Base-by-base conservation (phyloP, 805 yeast species). In the Pichia cephalocereana region DNA sequence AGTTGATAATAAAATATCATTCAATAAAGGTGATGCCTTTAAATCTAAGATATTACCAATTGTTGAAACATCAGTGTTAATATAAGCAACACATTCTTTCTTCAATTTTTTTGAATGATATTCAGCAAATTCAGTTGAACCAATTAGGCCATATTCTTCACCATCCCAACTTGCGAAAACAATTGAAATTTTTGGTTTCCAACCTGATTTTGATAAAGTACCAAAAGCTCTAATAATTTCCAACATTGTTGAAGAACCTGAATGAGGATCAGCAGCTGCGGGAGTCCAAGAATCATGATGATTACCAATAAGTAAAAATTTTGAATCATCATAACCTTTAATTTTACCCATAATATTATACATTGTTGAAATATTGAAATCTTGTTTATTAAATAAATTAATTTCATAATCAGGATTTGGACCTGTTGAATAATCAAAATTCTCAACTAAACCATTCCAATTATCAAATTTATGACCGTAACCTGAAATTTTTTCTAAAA, bases 241-340 rank as follows among this genome's bases (percentile, higher is more conserved):
- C 40, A 84, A 62, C 53, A 82, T 52, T 0, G 72, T 77, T 1
- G 89, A 82, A 17, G 85, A 74, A 1, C 91, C 91, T 28, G 83
- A 74, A 62, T 84, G 84, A 31, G 93, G 90, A 64, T 85, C 93
- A 27, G 79, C 82, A 1, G 90, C 89, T 15, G 87, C 87, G 49
- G 80, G 77, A 49, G 81, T 75, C 93, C 91, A 86, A 3, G 90
- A 81, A 60, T 85, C 93, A 47, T 88, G 76, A 60, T 84, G 93
- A 61, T 83, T 84, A 36, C 93, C 93, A 48, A 84, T 61, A 36
- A 85, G 61, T 43, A 84, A 71, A 18, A 76, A 80, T 48, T 81
- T 82, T 31, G 46, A 37, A 44, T 75, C 71, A 38, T 67, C 63
- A 38, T 70, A 67, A 39, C 90, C 90, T 50, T 74, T 75, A 40